These are phyloP conservation scores for Cornus florida DNA, from an alignment of 148 eudicot species.

Conservation along the genomic window DNA sequence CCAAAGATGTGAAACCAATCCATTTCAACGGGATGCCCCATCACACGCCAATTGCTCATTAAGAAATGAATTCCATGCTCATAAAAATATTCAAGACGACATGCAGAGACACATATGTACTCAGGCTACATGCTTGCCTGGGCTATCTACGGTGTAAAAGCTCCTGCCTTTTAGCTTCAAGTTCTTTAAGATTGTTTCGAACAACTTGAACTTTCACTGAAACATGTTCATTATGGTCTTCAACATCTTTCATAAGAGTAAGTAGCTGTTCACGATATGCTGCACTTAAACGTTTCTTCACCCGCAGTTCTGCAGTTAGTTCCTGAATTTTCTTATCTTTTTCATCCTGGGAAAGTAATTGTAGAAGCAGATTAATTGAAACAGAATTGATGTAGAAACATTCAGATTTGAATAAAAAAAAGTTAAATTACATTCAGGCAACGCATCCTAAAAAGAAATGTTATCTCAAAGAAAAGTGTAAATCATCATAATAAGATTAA, in stretches of 20 bases:
- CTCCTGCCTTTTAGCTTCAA: conserved; percentile 35
- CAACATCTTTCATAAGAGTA: conserved; percentile 46
- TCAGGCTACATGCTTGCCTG: conserved; percentile 8
- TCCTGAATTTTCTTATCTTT: conserved; percentile 58
- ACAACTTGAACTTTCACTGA: conserved; percentile 37
- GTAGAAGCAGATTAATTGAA: background rate
- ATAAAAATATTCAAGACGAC: background rate
- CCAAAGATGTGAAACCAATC: background rate
- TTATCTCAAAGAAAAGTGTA: background rate
- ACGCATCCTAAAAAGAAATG: background rate
- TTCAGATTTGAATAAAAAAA: background rate
- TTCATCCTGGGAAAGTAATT: conserved; percentile 41
- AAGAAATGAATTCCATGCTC: background rate
- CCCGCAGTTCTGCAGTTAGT: conserved; percentile 47
- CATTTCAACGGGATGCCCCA: background rate
- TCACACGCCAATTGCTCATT: background rate
- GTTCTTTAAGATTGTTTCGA: conserved; percentile 34
- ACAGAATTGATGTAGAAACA: background rate
- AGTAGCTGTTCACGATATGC: conserved; percentile 51
- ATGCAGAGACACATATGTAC: background rate
- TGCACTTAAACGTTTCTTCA: conserved; percentile 48
- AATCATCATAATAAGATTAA: background rate
- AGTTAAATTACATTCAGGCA: background rate
- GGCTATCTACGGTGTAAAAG: conserved; percentile 18
- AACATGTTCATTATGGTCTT: conserved; percentile 43